A percentile compares a stretch with the other conserved stretches of the same genome.
phyloP scores from a whole-genome alignment of 768 basidiomycete genomes.

The Termitomyces titanicus region DNA sequence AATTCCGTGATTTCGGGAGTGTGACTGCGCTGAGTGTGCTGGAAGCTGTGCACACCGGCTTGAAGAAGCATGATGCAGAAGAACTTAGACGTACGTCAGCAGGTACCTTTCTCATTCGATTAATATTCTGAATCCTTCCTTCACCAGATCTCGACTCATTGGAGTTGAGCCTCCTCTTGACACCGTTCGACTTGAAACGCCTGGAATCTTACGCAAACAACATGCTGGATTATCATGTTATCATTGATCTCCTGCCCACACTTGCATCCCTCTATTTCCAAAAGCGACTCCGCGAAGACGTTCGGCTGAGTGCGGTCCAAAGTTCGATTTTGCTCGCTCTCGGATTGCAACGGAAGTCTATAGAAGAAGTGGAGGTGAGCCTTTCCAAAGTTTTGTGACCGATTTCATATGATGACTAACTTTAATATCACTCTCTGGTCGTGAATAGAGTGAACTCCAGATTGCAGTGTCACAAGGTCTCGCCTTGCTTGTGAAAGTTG shows the following conservation, averaged over 20 bases:
- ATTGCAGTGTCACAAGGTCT: slow-evolving; percentile 84
- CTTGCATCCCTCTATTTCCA: slow-evolving; percentile 86
- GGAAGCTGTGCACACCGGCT: slow-evolving; percentile 73
- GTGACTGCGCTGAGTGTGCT: slow-evolving; percentile 85
- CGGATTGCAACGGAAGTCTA: slow-evolving; percentile 82
- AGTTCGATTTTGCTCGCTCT: slow-evolving; percentile 87
- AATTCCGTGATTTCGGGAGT: slow-evolving; percentile 91
- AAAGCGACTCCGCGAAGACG: slow-evolving; percentile 57
- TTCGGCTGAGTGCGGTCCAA: slow-evolving; percentile 82
- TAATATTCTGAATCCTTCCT: background rate
- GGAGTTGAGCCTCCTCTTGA: slow-evolving; percentile 57
- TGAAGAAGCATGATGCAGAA: slow-evolving; percentile 42
- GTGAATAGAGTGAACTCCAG: slow-evolving; percentile 64
- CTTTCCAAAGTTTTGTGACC: background rate
- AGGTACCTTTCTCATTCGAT: background rate
- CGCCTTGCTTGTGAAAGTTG: slow-evolving; percentile 87
- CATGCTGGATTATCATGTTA: slow-evolving; percentile 94
- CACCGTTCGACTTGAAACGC: slow-evolving; percentile 94
- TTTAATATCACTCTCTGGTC: background rate
- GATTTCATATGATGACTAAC: background rate
- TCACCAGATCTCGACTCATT: slow-evolving; percentile 29
- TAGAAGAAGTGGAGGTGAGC: slow-evolving; percentile 85
- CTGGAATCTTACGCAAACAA: slow-evolving; percentile 95
- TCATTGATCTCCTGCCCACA: slow-evolving; percentile 86
- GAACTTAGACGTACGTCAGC: slow-evolving; percentile 31